Evolutionary conservation across 805 yeast species (phyloP), one percentile per base, ranked within the genome.

Genomic region (Candida ipomoeae): DNA sequence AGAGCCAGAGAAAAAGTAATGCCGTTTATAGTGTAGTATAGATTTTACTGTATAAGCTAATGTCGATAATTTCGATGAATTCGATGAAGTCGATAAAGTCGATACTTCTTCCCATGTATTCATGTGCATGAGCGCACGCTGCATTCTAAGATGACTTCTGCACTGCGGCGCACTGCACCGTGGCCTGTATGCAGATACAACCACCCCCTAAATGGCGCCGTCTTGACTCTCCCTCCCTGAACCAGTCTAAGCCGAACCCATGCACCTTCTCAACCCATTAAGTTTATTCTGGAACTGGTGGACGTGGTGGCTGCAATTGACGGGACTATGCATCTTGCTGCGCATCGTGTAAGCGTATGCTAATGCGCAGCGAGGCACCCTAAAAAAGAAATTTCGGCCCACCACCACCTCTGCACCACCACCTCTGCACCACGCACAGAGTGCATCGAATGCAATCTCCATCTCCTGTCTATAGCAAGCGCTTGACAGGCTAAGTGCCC

Each of bases 1-100:
- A 45, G 55, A 56, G 50, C 18, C 53, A 18, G 55, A 51, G 41
- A 57, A 55, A 42, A 55, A 57, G 50, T 55, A 40, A 46, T 42
- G 36, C 37, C 43, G 52, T 54, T 55, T 50, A 54, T 42, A 43
- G 46, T 44, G 23, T 49, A 41, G 48, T 45, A 53, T 53, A 53
- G 51, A 50, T 40, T 29, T 46, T 36, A 45, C 32, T 39, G 48
- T 18, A n/a, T 38, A 39, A 42, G 17, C 38, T 42, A 18, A 14
- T 10, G 38, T 32, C 45, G 35, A 40, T 17, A 20, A 26, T 10
- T 4, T 26, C 29, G 29, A 8, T 26, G 6, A 8, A n/a, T n/a
- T n/a, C n/a, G n/a, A n/a, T n/a, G n/a, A n/a, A n/a, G n/a, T n/a
- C n/a, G n/a, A n/a, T n/a, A n/a, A 23, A 26, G 29, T 26, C 11